Percentiles rank a stretch among this genome's conserved stretches.
These are phyloP conservation scores for Aspergillus incahuasiensis DNA, from an alignment of 495 filamentous ascomycete species.

Conservation along the genomic window DNA sequence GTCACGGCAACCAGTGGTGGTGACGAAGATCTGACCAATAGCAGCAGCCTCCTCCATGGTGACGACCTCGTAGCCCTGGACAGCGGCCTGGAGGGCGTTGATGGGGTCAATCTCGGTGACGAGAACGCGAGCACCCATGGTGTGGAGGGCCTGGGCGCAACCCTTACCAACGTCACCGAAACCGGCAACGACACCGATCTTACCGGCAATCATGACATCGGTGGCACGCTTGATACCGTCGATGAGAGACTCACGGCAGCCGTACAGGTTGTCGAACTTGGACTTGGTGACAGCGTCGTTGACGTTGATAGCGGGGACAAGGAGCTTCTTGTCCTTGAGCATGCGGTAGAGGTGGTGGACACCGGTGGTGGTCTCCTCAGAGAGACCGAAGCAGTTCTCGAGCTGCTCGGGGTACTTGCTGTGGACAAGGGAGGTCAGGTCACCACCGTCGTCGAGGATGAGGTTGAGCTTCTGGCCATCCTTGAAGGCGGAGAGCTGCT, in stretches of 20 bases:
- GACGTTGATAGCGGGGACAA: conserved; percentile 97
- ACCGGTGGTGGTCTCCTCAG: conserved; percentile 99
- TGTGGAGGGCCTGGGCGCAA: conserved; percentile 89
- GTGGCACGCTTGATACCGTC: conserved; percentile 99
- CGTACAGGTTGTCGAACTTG: conserved; percentile 99
- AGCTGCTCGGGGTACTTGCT: conserved; percentile 97
- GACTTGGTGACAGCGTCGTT: conserved; percentile 99
- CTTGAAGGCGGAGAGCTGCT: conserved; percentile 96
- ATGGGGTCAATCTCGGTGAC: conserved; percentile 98
- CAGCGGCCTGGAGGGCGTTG: conserved; percentile 98
- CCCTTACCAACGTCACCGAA: conserved; percentile 99
- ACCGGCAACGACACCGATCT: conserved; percentile 94
- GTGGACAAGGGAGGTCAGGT: conserved; percentile 94
- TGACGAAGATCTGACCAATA: conserved; percentile 95
- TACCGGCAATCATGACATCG: conserved; percentile 99
- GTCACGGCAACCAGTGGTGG: conserved; percentile 98
- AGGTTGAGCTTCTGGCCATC: conserved; percentile 94
- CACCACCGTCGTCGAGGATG: conserved; percentile 98
- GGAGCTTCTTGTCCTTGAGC: conserved; percentile 87
- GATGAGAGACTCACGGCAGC: conserved; percentile 96
- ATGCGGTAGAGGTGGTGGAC: conserved; percentile 99
- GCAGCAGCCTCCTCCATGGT: conserved; percentile 95
- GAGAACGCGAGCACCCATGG: conserved; percentile 95
- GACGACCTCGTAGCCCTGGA: conserved; percentile 92
- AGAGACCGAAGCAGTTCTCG: conserved; percentile 94